Evolutionary conservation across 306 rosid species (phyloP).

Genomic region (Acacia acuminata): DNA sequence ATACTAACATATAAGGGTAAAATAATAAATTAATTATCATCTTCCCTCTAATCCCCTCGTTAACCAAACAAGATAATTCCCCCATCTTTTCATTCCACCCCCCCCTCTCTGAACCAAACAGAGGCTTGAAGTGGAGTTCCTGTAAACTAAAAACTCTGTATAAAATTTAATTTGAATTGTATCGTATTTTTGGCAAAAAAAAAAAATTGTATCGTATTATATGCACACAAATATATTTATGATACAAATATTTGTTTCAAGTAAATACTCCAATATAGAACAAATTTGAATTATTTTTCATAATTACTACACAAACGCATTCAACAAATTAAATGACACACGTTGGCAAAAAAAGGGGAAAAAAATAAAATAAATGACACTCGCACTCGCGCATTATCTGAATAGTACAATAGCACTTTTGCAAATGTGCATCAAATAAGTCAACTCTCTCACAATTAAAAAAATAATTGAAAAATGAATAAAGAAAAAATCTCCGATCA

Average conservation of each 20-base stretch:
- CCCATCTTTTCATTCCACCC: no score
- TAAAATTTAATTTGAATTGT: no score
- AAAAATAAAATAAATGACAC: background rate
- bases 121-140: no score
- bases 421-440: background rate
- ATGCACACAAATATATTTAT: background rate
- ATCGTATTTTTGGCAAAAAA: no score
- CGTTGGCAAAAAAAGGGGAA: background rate
- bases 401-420: background rate
- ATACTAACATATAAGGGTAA: no score
- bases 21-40: no score
- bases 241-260: background rate
- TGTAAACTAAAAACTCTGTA: no score
- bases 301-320: background rate
- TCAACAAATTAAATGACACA: background rate
- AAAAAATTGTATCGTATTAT: no score
- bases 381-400: background rate
- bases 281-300: background rate
- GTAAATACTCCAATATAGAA: background rate
- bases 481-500: background rate
- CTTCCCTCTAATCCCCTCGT: no score
- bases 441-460: background rate
- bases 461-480: background rate
- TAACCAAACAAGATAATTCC: no score
- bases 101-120: no score